phyloP scores from a whole-genome alignment of 2,329 filamentous ascomycete species.

The Bipolaris gigantea region DNA sequence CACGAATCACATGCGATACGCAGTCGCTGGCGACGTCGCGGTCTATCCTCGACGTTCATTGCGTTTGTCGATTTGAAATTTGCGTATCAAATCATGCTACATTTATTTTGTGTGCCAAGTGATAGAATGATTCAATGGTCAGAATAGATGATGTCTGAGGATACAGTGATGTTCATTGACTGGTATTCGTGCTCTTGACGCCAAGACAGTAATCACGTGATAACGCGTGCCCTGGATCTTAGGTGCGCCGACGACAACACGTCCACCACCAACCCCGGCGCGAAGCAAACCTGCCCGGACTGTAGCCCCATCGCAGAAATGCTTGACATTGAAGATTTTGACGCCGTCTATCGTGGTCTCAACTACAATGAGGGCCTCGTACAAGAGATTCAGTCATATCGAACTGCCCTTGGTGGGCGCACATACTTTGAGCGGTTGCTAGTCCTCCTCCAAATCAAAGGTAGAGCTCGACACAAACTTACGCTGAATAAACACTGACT shows the following conservation, averaged over 20 bases:
- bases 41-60: neutral
- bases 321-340: conserved; percentile 68
- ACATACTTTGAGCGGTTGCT: conserved; percentile 82
- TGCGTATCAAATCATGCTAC: neutral
- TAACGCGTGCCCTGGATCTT: conserved; percentile 10
- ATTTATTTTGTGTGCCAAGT: too few relatives aligned
- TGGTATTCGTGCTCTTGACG: neutral
- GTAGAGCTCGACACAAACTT: conserved; percentile 48
- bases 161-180: too few relatives aligned
- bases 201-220: conserved; percentile 15
- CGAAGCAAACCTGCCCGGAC: conserved; percentile 7
- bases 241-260: conserved; percentile 15
- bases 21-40: neutral
- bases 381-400: conserved; percentile 66
- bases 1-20: neutral
- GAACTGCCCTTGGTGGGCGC: conserved; percentile 67
- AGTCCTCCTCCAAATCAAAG: conserved; percentile 69
- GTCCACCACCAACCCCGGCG: conserved; percentile 11
- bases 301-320: conserved; percentile 44
- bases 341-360: conserved; percentile 62
- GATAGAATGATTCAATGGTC: too few relatives aligned
- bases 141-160: too few relatives aligned
- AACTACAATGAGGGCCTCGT: conserved; percentile 33
- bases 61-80: neutral
- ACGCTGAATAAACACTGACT: neutral